These are phyloP conservation scores for Carallia pectinifolia DNA, from an alignment of 345 rosid genomes.

Conservation along the genomic window DNA sequence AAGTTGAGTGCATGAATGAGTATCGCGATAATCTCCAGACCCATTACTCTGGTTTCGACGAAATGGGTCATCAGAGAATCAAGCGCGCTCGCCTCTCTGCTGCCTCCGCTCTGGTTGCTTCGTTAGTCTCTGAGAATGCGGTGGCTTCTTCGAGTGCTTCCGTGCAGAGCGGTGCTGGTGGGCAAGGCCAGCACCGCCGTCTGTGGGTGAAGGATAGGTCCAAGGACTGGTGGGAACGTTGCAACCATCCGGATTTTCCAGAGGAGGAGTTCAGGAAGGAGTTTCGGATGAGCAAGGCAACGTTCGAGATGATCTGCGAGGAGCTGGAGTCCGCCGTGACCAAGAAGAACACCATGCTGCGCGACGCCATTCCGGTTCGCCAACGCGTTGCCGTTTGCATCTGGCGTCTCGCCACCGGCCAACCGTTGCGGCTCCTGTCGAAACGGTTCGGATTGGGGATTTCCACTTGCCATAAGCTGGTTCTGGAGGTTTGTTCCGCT, in stretches of 20 bases:
- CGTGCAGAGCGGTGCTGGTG: conserved; percentile 9
- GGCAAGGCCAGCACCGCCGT: conserved; percentile 57
- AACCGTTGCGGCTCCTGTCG: conserved; percentile 63
- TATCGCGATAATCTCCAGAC: conserved; percentile 30
- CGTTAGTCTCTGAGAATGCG: conserved; percentile 13
- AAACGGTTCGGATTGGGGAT: conserved; percentile 76
- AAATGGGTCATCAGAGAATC: conserved; percentile 25
- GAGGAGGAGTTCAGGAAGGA: conserved; percentile 80
- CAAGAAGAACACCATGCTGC: conserved; percentile 77
- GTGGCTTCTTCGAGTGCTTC: neutral
- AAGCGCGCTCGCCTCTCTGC: conserved; percentile 46
- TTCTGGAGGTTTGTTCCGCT: conserved; percentile 75
- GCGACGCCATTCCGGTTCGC: conserved; percentile 89
- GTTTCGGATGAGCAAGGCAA: conserved; percentile 76
- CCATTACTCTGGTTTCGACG: conserved; percentile 44
- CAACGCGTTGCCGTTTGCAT: conserved; percentile 93
- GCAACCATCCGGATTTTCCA: conserved; percentile 65
- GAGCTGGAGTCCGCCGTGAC: conserved; percentile 78
- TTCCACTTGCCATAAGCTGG: conserved; percentile 75
- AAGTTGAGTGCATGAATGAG: conserved; percentile 28
- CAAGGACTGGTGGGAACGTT: conserved; percentile 93
- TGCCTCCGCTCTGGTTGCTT: conserved; percentile 29
- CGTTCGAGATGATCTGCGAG: conserved; percentile 75
- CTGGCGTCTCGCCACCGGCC: conserved; percentile 83
- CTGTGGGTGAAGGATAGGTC: conserved; percentile 91